These are phyloP conservation scores for Lathyrus oleraceus DNA, from an alignment of 306 rosid genomes.

Conservation along the genomic window DNA sequence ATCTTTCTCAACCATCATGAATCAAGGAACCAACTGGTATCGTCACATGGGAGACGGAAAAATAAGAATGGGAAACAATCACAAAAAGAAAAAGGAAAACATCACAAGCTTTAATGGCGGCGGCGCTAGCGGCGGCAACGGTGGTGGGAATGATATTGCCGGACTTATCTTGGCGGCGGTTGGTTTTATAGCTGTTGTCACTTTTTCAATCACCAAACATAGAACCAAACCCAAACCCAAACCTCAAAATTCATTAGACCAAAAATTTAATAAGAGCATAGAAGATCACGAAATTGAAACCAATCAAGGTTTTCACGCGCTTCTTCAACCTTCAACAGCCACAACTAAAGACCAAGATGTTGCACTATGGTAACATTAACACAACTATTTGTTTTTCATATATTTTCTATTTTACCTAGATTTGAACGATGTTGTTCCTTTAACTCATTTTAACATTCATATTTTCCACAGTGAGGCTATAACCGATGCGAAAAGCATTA, in stretches of 20 bases:
- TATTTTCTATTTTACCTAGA: not conserved
- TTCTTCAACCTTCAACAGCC: conserved; percentile 5
- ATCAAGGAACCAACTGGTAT: not conserved
- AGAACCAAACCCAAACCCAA: not conserved
- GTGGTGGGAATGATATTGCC: conserved; percentile 18
- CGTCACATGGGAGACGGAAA: conserved; percentile 19
- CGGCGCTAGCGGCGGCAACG: not conserved
- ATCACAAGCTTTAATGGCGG: too few relatives aligned
- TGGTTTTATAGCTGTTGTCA: conserved; percentile 31
- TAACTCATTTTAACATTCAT: not conserved
- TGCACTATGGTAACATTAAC: conserved; percentile 20
- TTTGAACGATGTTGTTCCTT: not conserved
- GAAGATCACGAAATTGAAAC: conserved; percentile 22
- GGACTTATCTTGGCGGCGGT: conserved; percentile 44
- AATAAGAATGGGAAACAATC: conserved; percentile 12
- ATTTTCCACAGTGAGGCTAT: not conserved
- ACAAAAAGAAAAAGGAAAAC: conserved; percentile 23
- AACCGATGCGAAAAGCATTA: not conserved
- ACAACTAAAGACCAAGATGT: not conserved
- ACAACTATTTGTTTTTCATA: not conserved
- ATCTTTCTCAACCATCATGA: not conserved
- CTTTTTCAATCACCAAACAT: conserved; percentile 31
- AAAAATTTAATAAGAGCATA: not conserved
- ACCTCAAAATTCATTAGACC: not conserved
- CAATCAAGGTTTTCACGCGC: not conserved